phyloP scores from a whole-genome alignment of 2,329 filamentous ascomycete species.

The Xylaria sp. region DNA sequence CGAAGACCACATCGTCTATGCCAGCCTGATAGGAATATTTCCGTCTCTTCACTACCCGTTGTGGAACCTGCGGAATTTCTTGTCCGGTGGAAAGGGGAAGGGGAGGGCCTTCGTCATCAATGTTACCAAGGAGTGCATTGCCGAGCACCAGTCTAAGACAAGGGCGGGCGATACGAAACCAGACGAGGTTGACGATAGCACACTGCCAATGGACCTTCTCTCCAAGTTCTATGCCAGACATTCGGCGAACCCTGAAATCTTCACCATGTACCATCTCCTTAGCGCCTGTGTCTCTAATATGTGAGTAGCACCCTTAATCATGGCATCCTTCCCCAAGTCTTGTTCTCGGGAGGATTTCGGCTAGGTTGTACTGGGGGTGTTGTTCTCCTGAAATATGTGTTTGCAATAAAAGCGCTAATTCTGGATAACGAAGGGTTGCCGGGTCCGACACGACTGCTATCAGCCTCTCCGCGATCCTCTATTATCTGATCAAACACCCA shows the following conservation, averaged over 20 bases:
- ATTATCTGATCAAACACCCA: constrained; percentile 33
- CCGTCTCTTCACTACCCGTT: constrained; percentile 19
- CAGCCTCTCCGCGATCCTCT: constrained; percentile 37
- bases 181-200: background rate
- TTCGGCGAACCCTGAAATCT: constrained; percentile 36
- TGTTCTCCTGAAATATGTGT: too few species aligned
- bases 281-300: constrained; percentile 32
- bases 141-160: constrained; percentile 10
- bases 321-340: too few species aligned
- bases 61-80: constrained; percentile 7
- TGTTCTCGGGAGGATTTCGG: too few species aligned
- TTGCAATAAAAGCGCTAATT: too few species aligned
- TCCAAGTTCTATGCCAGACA: constrained; percentile 32
- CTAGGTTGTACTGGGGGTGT: too few species aligned
- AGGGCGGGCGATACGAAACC: background rate
- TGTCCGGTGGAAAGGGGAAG: constrained; percentile 22
- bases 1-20: constrained; percentile 30
- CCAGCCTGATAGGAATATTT: constrained; percentile 31
- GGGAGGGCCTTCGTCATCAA: constrained; percentile 34
- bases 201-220: constrained; percentile 19
- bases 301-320: too few species aligned
- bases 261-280: constrained; percentile 31
- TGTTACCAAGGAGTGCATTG: constrained; percentile 27
- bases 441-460: constrained; percentile 43
- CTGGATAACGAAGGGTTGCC: too few species aligned